phyloP scores from a whole-genome alignment of 805 yeast genomes.

The Wickerhamomyces rabaulensis region DNA sequence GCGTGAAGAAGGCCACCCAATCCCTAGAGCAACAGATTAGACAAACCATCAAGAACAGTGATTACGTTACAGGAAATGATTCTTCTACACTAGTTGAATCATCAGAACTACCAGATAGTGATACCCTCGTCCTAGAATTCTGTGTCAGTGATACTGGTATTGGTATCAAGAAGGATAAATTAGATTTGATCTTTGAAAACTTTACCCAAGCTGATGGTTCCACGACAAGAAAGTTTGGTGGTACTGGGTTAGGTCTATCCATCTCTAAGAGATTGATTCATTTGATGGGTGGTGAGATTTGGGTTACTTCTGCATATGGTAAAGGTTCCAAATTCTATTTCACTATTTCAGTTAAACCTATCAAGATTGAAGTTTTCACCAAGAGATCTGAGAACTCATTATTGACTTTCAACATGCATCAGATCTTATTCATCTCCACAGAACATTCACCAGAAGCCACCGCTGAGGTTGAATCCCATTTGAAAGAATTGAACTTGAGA shows the following conservation, averaged over 20 bases:
- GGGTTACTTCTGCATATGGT: constrained; percentile 81
- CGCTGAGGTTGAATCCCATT: constrained; percentile 42
- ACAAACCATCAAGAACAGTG: constrained; percentile 24
- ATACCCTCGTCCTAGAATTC: constrained; percentile 65
- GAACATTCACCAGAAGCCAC: constrained; percentile 49
- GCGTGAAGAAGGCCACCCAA: constrained; percentile 52
- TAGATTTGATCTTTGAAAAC: constrained; percentile 79
- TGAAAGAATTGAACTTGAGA: constrained; percentile 50
- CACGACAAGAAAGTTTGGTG: constrained; percentile 87
- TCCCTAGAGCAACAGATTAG: constrained; percentile 20
- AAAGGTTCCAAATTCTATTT: constrained; percentile 79
- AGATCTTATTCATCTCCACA: constrained; percentile 64
- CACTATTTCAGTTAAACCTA: constrained; percentile 72
- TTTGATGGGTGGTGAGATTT: constrained; percentile 89
- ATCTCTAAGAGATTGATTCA: constrained; percentile 84
- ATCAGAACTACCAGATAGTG: constrained; percentile 52
- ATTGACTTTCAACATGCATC: constrained; percentile 66
- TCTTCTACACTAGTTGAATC: constrained; percentile 31
- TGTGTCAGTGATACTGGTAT: constrained; percentile 90
- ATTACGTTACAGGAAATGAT: constrained; percentile 21
- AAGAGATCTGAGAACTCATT: constrained; percentile 62
- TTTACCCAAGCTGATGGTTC: constrained; percentile 94
- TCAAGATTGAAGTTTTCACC: constrained; percentile 41
- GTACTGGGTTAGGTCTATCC: constrained; percentile 87
- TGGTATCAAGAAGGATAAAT: constrained; percentile 79